phyloP scores from a whole-genome alignment of 768 basidiomycete species.

The Rhizopogon salebrosus region DNA sequence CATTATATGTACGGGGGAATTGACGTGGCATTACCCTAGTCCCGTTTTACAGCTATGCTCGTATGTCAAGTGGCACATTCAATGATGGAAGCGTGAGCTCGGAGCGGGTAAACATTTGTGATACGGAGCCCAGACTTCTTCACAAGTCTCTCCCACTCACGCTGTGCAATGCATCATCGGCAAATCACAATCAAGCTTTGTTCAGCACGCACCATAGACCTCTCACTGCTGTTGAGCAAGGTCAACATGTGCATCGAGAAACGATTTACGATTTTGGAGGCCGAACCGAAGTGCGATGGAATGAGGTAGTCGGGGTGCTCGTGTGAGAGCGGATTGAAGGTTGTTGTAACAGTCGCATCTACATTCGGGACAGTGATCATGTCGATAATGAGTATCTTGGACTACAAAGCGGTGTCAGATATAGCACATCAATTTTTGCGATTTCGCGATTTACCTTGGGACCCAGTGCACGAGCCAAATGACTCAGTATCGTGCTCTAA shows the following conservation, averaged over 20 bases:
- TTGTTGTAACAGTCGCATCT: neutral
- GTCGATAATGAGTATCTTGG: conserved; percentile 1
- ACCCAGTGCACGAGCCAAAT: neutral
- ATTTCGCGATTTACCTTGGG: neutral
- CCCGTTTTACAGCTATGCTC: neutral
- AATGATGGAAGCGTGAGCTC: neutral
- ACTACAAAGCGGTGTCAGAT: neutral
- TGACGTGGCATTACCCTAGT: no score
- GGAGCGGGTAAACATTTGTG: conserved; percentile 1
- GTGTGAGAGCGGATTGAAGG: neutral
- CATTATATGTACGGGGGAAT: no score
- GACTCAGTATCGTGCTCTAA: neutral
- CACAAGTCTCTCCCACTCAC: conserved; percentile 1
- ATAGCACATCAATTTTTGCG: neutral
- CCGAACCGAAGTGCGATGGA: conserved; percentile 2
- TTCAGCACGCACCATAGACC: neutral
- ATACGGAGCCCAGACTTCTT: neutral
- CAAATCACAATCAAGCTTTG: no score
- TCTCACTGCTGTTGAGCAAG: neutral
- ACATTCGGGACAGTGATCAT: neutral
- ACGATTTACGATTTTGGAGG: neutral
- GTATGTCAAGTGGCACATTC: conserved; percentile 1
- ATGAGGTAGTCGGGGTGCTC: neutral
- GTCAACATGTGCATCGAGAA: conserved; percentile 1
- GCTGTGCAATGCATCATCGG: neutral